These are phyloP conservation scores for Ogataea degrootiae DNA, from an alignment of 805 yeast genomes.

Conservation along the genomic window DNA sequence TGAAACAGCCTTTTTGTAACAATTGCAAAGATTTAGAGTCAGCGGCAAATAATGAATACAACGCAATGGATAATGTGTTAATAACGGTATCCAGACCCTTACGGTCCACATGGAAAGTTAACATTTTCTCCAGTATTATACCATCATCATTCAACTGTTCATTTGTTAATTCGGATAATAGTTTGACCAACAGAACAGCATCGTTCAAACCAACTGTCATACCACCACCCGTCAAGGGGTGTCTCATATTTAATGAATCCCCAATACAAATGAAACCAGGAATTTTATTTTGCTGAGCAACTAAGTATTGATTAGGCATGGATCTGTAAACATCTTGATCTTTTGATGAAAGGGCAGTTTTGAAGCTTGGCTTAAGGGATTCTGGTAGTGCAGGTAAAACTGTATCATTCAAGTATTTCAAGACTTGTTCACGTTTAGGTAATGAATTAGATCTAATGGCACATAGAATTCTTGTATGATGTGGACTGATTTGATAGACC, in stretches of 20 bases:
- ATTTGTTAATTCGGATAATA: slow-evolving; percentile 52
- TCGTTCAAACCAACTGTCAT: slow-evolving; percentile 97
- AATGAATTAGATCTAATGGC: slow-evolving; percentile 72
- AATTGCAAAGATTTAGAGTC: slow-evolving; percentile 58
- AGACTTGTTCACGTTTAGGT: slow-evolving; percentile 57
- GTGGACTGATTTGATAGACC: slow-evolving; percentile 79
- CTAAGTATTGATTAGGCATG: slow-evolving; percentile 91
- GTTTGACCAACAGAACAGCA: slow-evolving; percentile 60
- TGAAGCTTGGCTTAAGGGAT: slow-evolving; percentile 60
- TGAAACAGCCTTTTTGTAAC: slow-evolving; percentile 85
- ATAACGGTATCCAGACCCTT: slow-evolving; percentile 78
- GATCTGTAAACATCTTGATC: slow-evolving; percentile 54
- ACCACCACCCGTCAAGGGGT: slow-evolving; percentile 98
- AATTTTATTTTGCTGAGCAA: slow-evolving; percentile 66
- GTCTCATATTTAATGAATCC: slow-evolving; percentile 95
- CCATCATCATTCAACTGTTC: slow-evolving; percentile 56
- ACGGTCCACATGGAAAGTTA: slow-evolving; percentile 70
- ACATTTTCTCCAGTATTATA: slow-evolving; percentile 49
- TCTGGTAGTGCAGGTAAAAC: slow-evolving; percentile 72
- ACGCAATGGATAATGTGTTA: slow-evolving; percentile 85
- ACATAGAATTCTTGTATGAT: slow-evolving; percentile 84
- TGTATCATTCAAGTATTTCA: slow-evolving; percentile 50
- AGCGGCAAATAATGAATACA: slow-evolving; percentile 88
- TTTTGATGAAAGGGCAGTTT: slow-evolving; percentile 46
- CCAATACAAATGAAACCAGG: slow-evolving; percentile 83